phyloP scores from a whole-genome alignment of 2,329 filamentous ascomycete species.

The Diaporthe nobilis region DNA sequence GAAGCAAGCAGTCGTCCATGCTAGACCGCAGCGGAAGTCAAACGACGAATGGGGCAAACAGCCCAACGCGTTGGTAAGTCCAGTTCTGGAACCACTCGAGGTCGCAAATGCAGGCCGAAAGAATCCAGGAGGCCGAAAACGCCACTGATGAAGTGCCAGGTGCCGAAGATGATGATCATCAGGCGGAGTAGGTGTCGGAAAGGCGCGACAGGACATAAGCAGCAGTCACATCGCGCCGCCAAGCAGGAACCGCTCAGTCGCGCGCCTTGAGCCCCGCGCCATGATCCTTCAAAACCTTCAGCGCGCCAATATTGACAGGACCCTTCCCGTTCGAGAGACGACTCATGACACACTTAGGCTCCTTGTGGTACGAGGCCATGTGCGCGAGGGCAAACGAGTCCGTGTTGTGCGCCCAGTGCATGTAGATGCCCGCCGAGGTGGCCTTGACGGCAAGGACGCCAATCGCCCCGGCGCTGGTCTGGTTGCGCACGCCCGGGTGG shows the following conservation, averaged over 20 bases:
- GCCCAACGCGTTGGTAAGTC: neutral
- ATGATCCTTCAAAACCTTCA: slow-evolving; percentile 57
- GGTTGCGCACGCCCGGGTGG: slow-evolving; percentile 86
- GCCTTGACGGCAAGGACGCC: slow-evolving; percentile 94
- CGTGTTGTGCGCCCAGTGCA: slow-evolving; percentile 97
- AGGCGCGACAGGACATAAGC: too few species aligned
- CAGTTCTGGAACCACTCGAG: neutral
- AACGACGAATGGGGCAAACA: neutral
- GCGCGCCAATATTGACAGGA: slow-evolving; percentile 66
- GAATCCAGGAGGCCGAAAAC: neutral
- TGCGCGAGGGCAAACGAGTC: slow-evolving; percentile 89
- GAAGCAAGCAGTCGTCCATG: neutral
- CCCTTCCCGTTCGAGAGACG: slow-evolving; percentile 69
- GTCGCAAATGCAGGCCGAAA: neutral
- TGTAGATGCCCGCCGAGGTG: slow-evolving; percentile 79
- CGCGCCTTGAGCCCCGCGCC: neutral
- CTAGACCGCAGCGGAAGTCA: neutral
- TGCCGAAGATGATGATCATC: neutral
- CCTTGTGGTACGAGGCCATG: slow-evolving; percentile 83
- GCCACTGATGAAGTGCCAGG: neutral
- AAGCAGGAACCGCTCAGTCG: neutral
- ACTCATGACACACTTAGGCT: slow-evolving; percentile 90
- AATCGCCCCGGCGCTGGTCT: slow-evolving; percentile 87
- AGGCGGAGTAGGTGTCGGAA: neutral
- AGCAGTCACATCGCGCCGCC: neutral